phyloP scores from a whole-genome alignment of 306 rosid genomes.

The Corylus americana region DNA sequence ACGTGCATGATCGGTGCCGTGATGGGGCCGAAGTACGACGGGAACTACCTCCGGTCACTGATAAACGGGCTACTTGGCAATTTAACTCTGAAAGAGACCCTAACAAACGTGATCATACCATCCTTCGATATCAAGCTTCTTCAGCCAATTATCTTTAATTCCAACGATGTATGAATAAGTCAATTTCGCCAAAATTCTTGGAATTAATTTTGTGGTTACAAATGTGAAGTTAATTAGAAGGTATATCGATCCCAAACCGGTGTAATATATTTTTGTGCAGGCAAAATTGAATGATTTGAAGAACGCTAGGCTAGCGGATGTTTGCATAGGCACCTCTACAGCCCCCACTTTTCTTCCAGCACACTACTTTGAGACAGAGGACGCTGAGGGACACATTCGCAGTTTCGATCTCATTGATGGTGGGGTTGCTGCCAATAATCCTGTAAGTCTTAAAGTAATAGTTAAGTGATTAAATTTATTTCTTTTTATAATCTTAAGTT shows the following conservation, averaged over 20 bases:
- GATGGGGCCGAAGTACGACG: slow-evolving; percentile 48
- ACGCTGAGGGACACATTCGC: slow-evolving; percentile 19
- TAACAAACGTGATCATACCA: slow-evolving; percentile 44
- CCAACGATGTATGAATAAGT: slow-evolving; percentile 31
- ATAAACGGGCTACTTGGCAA: slow-evolving; percentile 33
- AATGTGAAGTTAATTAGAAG: neutral
- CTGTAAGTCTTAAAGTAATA: slow-evolving; percentile 20
- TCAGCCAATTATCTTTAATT: slow-evolving; percentile 44
- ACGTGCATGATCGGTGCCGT: neutral
- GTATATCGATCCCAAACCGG: neutral
- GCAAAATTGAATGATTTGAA: slow-evolving; percentile 35
- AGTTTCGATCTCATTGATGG: slow-evolving; percentile 43
- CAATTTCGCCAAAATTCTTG: neutral
- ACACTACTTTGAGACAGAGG: slow-evolving; percentile 36
- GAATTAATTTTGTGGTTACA: neutral
- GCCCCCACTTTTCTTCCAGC: slow-evolving; percentile 49
- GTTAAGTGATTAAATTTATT: too few species aligned
- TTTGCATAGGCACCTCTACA: slow-evolving; percentile 48
- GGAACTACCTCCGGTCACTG: slow-evolving; percentile 34
- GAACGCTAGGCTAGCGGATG: slow-evolving; percentile 40
- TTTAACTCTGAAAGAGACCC: slow-evolving; percentile 38
- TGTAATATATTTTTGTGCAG: slow-evolving; percentile 6
- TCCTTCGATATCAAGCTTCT: slow-evolving; percentile 45
- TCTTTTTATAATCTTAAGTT: too few species aligned
- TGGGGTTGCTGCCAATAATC: slow-evolving; percentile 49